Conservation (phyloP, 1,284 basidiomycete genomes). For the Cerioporus squamosus region DNA sequence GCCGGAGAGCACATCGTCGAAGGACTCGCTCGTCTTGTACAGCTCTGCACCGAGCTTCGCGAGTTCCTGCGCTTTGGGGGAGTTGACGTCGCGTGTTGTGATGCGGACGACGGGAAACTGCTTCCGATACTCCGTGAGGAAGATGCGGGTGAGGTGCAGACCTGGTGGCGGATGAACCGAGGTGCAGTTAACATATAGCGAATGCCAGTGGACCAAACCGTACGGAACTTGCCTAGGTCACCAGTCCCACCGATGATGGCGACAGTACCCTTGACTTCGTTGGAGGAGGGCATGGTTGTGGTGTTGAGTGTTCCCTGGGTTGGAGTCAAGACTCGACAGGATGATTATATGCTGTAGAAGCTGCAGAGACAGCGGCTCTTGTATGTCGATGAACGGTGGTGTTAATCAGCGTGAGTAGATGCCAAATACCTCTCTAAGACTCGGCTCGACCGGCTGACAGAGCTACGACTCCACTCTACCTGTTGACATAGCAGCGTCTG, state of each 20-base stretch:
- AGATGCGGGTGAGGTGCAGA: background rate
- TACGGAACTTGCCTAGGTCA: background rate
- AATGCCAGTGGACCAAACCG: background rate
- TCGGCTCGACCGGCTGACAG: too few relatives aligned
- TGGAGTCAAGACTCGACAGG: too few relatives aligned
- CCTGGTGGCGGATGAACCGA: background rate
- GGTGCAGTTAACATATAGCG: background rate
- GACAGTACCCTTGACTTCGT: background rate
- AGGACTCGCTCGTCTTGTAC: conserved; percentile 12
- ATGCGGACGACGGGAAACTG: background rate
- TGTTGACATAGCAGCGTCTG: too few relatives aligned
- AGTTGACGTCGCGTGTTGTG: background rate
- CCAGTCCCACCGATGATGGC: background rate
- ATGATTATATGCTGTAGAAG: too few relatives aligned
- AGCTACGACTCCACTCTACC: too few relatives aligned
- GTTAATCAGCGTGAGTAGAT: too few relatives aligned
- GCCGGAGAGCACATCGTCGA: conserved; percentile 25
- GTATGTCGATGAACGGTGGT: too few relatives aligned
- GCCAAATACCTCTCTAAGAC: too few relatives aligned
- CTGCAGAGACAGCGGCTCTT: too few relatives aligned
- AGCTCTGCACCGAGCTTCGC: conserved; percentile 11
- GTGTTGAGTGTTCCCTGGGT: too few relatives aligned
- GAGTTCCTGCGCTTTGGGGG: background rate
- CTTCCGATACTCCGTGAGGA: background rate
- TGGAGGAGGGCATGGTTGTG: too few relatives aligned